Base-by-base conservation (phyloP, 441 rosid species). In the Croton laevigatus region DNA sequence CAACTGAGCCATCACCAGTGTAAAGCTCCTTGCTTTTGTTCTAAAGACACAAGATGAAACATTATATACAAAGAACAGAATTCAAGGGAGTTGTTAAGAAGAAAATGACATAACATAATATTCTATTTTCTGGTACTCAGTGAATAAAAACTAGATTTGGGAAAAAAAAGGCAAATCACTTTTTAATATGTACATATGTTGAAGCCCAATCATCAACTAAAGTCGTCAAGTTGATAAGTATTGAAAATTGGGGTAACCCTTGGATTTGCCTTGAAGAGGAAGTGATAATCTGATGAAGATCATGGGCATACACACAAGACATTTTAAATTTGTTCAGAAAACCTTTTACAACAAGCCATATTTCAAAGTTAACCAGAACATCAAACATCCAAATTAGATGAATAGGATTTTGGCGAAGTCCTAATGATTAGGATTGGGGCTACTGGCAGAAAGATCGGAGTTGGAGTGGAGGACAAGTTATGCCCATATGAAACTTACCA, bases 1-100 rank as follows among this genome's bases (percentile, higher is more conserved):
- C 87, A 60, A 85, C 89, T 0, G 93, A 87, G 76, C 91, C 89
- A 87, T 88, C 94, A 68, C 94, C 89, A 0, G 89, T 85, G 75
- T 81, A 80, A 22, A 76, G 78, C 62, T 45, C 78, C 34, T 45
- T 73, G 62, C 82, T 69, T 70, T 79, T 81, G 44, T 68, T 52
- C 87, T 86, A 79, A 49, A 65, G 40, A 72, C 17, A 69, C 4
- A 58, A 65, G 5, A 71, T 8, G 27, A 49, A 53, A 54, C 36
- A 42, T 51, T 27, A 61, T 17, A 51, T 49, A 54, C 14, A 55
- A 52, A 17, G 14, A 46, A 22, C 23, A 20, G 14, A 22, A 3
- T 66, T 60, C 53, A 40, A 40, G 44, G 8, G 44, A 27, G 38
- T 36, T 32, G 51, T 19, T 38, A 1, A 3, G 5, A n/a, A 38